Conservation (phyloP, 2,329 filamentous ascomycete genomes). For the Fusarium avenaceum region DNA sequence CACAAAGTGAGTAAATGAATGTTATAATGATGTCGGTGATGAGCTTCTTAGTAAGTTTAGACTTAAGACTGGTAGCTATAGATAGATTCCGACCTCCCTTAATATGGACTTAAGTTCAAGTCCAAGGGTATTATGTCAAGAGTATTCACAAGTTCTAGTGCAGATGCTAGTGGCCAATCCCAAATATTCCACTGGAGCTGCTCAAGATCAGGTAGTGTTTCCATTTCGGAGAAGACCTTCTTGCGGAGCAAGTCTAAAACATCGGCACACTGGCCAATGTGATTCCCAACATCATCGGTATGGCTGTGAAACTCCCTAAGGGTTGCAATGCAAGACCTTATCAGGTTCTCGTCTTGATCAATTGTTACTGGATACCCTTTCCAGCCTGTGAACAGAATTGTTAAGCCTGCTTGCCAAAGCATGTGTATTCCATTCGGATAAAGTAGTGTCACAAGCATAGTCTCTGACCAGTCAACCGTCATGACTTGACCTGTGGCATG, state of each 20-base stretch:
- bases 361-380: constrained; percentile 34
- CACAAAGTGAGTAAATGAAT: no score
- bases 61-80: no score
- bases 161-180: constrained; percentile 49
- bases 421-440: constrained; percentile 48
- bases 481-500: neutral
- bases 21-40: no score
- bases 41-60: no score
- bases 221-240: constrained; percentile 38
- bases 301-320: constrained; percentile 19
- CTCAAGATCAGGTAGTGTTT: constrained; percentile 21
- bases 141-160: constrained; percentile 45
- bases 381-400: constrained; percentile 43
- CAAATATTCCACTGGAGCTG: constrained; percentile 48
- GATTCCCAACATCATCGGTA: constrained; percentile 28
- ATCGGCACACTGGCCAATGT: constrained; percentile 40
- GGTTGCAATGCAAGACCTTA: constrained; percentile 32
- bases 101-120: constrained; percentile 15
- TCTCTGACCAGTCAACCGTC: neutral
- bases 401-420: constrained; percentile 48
- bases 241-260: constrained; percentile 38
- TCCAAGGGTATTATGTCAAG: constrained; percentile 45
- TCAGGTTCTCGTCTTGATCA: constrained; percentile 24
- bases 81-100: no score
- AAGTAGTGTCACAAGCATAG: constrained; percentile 25